Base-by-base conservation (phyloP, 805 yeast species). In the Starmerella bombicola region DNA sequence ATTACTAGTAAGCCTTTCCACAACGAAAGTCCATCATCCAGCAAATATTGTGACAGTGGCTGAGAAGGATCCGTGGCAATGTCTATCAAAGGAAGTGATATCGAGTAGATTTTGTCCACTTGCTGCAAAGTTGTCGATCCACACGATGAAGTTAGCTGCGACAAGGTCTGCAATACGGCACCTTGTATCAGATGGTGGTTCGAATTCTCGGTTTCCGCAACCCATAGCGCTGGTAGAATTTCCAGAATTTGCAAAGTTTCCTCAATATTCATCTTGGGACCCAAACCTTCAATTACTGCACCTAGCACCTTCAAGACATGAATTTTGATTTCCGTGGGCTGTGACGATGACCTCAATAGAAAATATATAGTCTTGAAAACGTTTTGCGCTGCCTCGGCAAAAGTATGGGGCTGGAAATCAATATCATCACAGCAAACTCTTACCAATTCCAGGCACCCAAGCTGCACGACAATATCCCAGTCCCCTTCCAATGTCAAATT, bases 21-120 rank as follows among this genome's bases (percentile, higher is more conserved):
- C 30, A 86, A 66, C 41, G 80, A 93, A 53, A 72, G 75, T 0
- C 91, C 95, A 59, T 85, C 96, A 54, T 85, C 95, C 12, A 78
- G 67, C 9, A 85, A 58, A 35, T 81, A 63, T 1, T 70, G 60
- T 43, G 73, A 70, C 32, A 63, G 66, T 22, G 70, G 69, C 1
- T 84, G 73, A 17, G 65, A 62, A 1, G 76, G 70, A 48, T 82
- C 75, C 52, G 91, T 80, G 37, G 46, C 44, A 3, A 43, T 46
- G 4, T 40, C 40, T 22, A 46, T 19, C 53, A 40, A 52, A 24
- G 36, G 49, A 33, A 42, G 46, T 36, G 48, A 56, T 46, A 19
- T 45, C 29, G n/a, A 30, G 50, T 43, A 20, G 42, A 37, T 29
- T 16, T 35, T 29, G 13, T 30, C 25, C 15, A 15, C 8, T 25